These are phyloP conservation scores for Solanum verrucosum DNA, from an alignment of 257 asterid genomes.

Conservation along the genomic window DNA sequence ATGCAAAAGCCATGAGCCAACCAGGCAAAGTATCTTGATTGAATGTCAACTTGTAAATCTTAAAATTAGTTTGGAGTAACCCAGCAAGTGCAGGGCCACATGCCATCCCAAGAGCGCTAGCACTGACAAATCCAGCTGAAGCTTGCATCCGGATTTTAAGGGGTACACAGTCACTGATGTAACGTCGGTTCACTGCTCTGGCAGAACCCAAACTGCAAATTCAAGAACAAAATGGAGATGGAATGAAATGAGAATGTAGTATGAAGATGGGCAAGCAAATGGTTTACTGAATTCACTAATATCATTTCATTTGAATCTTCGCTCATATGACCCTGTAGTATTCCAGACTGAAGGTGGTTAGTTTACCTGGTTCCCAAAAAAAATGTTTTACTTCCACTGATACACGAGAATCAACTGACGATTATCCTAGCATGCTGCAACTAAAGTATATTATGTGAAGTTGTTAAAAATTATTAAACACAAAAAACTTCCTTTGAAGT, in stretches of 20 bases:
- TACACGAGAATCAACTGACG: neutral
- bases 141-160: conserved; percentile 90
- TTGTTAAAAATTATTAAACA: neutral
- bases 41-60: conserved; percentile 56
- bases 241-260: neutral
- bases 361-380: neutral
- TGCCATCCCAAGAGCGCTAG: conserved; percentile 99
- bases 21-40: conserved; percentile 90
- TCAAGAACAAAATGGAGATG: neutral
- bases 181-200: conserved; percentile 92
- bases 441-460: neutral
- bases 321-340: neutral
- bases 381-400: neutral
- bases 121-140: conserved; percentile 98
- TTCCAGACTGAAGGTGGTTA: neutral
- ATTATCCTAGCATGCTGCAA: neutral
- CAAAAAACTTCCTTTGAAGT: neutral
- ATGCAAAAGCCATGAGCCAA: conserved; percentile 88
- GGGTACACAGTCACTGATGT: conserved; percentile 96
- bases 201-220: conserved; percentile 90
- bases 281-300: neutral
- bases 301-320: neutral
- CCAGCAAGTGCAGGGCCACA: conserved; percentile 99
- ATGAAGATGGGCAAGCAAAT: neutral
- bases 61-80: conserved; percentile 67